Base-by-base conservation (phyloP, 2,329 filamentous ascomycete genomes). In the Colletotrichum falcatum region DNA sequence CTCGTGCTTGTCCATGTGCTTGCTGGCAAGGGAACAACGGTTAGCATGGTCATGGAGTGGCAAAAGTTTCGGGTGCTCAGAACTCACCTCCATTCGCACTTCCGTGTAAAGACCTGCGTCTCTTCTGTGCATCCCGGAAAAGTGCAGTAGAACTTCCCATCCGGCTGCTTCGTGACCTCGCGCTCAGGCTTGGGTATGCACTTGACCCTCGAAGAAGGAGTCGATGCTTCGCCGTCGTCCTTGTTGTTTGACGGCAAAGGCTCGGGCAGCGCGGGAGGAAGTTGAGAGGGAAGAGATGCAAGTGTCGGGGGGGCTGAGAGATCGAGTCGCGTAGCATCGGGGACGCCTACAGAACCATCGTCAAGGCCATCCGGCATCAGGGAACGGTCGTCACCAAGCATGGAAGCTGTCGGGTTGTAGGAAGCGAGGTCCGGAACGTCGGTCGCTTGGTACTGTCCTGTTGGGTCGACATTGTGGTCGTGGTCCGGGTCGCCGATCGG, bases 1-100 rank as follows among this genome's bases (percentile, higher is more conserved):
- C 75, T 97, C 94, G 79, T 98, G 95, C 80, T 97, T 97, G 83
- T 98, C 95, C 95, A 98, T 98, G 79, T 98, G 95, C 83, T 98
- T 98, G 79, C 94, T 97, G 74, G 8, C 18, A 18, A 42, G 23
- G 39, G 8, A 8, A 61, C 35, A 64, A 12, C 35, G 37, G 72
- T 81, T 74, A 81, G 76, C 73, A 65, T 66, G n/a, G 8, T 35
- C 49, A 11, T 23, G 37, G 18, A 58, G 30, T 6, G 42, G 28
- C 18, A 59, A 37, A 37, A 3, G 68, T 48, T n/a, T 69, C 4
- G 14, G 66, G n/a, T 37, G 4, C 23, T 30, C 42, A n/a, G 66
- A 37, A 88, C 93, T 88, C 84, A 96, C 94, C 92, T 97, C 94
- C 94, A 98, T 83, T 97, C 95, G 83, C 95, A 97, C 75, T 94